These are phyloP conservation scores for Cryptococcus depauperatus DNA, from an alignment of 1,284 basidiomycete species.

Conservation along the genomic window DNA sequence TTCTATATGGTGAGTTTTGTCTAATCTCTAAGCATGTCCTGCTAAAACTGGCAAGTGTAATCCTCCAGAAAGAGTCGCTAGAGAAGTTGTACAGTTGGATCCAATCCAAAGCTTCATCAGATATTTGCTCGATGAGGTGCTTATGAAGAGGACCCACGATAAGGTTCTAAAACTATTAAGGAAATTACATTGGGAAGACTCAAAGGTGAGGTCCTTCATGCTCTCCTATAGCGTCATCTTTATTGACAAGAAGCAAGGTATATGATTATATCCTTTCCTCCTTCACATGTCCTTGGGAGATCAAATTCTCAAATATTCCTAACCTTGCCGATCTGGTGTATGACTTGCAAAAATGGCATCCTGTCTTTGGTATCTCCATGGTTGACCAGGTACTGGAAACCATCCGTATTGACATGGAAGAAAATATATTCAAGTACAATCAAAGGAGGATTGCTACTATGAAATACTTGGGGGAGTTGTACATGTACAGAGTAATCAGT, in stretches of 20 bases:
- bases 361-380: constrained; percentile 75
- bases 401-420: constrained; percentile 79
- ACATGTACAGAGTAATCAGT: constrained; percentile 90
- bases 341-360: constrained; percentile 85
- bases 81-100: constrained; percentile 74
- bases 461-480: constrained; percentile 93
- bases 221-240: constrained; percentile 4
- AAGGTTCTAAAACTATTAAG: constrained; percentile 85
- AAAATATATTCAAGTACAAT: constrained; percentile 90
- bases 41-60: constrained; percentile 60
- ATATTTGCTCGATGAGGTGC: constrained; percentile 83
- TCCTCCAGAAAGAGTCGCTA: constrained; percentile 83
- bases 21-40: background rate
- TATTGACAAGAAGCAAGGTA: constrained; percentile 45
- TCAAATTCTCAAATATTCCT: constrained; percentile 83
- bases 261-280: constrained; percentile 55
- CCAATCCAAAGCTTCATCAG: constrained; percentile 88
- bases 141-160: constrained; percentile 83
- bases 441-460: constrained; percentile 84
- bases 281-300: constrained; percentile 94
- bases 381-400: constrained; percentile 94
- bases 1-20: constrained; percentile 73
- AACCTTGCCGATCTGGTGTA: constrained; percentile 90
- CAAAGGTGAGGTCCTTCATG: constrained; percentile 41
- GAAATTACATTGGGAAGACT: constrained; percentile 92